Percentiles rank a stretch among this genome's conserved stretches.
Conservation (phyloP, 2,329 filamentous ascomycete genomes). For the Pseudogymnoascus sp. region DNA sequence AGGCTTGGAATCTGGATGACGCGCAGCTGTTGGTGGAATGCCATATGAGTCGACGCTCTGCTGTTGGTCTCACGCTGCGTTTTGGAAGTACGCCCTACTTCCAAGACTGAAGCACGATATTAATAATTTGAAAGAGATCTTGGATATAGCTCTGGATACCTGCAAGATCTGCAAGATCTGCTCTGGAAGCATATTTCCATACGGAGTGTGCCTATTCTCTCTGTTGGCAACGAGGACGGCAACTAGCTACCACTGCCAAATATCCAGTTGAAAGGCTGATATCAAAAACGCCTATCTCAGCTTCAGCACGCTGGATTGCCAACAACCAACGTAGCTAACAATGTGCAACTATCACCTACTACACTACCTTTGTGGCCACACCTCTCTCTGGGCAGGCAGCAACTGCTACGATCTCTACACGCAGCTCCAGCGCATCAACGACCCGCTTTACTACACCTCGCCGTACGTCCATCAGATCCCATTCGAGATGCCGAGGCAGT, state of each 20-base stretch:
- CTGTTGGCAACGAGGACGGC: background rate
- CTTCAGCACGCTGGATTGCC: background rate
- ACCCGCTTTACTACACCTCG: constrained; percentile 16
- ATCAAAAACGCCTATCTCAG: background rate
- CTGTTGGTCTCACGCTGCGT: background rate
- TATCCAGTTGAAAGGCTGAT: background rate
- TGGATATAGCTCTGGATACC: background rate
- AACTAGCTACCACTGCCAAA: background rate
- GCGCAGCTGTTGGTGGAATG: background rate
- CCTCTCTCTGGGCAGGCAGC: constrained; percentile 22
- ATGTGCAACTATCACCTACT: constrained; percentile 28
- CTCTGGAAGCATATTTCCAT: background rate
- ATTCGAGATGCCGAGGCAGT: constrained; percentile 7
- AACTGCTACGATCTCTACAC: constrained; percentile 26
- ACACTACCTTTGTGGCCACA: constrained; percentile 25
- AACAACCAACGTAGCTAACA: background rate
- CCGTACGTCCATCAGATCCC: background rate
- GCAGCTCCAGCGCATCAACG: constrained; percentile 28
- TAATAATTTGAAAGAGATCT: background rate
- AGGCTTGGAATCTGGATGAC: background rate
- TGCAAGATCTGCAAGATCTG: background rate
- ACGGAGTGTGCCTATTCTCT: background rate
- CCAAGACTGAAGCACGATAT: background rate
- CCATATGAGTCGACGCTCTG: constrained; percentile 2
- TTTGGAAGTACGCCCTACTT: background rate